A percentile compares a stretch with the other conserved stretches of the same genome.
These are phyloP conservation scores for Neurospora africana DNA, from an alignment of 495 filamentous ascomycete species.

Conservation along the genomic window DNA sequence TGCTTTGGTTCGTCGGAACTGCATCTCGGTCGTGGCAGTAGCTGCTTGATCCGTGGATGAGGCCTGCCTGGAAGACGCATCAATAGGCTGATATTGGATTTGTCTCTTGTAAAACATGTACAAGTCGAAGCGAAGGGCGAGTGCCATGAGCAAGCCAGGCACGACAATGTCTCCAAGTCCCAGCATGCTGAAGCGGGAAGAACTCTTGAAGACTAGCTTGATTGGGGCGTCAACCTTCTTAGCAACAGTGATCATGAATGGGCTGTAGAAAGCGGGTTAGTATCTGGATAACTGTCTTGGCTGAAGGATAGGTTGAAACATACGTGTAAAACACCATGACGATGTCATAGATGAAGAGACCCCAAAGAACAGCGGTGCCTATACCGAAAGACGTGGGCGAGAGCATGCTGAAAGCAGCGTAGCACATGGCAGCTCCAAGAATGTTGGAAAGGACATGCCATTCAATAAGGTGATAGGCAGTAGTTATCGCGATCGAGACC, in stretches of 20 bases:
- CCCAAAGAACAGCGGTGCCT: conserved; percentile 63
- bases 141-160: conserved; percentile 83
- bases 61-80: conserved; percentile 21
- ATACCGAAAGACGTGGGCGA: conserved; percentile 85
- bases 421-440: conserved; percentile 77
- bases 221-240: conserved; percentile 85
- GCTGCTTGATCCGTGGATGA: conserved; percentile 24
- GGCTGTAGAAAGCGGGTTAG: conserved; percentile 28
- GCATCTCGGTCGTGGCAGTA: conserved; percentile 15
- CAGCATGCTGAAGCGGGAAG: conserved; percentile 64
- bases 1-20: conserved; percentile 40
- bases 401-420: conserved; percentile 68
- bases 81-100: conserved; percentile 24
- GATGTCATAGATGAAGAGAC: conserved; percentile 90
- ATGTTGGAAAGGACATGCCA: conserved; percentile 77
- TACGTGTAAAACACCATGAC: conserved; percentile 94
- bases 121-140: conserved; percentile 84
- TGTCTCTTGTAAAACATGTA: conserved; percentile 64
- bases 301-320: conserved; percentile 11
- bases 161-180: conserved; percentile 89
- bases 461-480: conserved; percentile 57
- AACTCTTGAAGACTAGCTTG: conserved; percentile 78
- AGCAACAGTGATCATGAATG: conserved; percentile 92
- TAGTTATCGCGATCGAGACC: conserved; percentile 47
- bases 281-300: neutral